Evolutionary conservation across 306 rosid genomes (phyloP).

Genomic region (Heteromeles arbutifolia): DNA sequence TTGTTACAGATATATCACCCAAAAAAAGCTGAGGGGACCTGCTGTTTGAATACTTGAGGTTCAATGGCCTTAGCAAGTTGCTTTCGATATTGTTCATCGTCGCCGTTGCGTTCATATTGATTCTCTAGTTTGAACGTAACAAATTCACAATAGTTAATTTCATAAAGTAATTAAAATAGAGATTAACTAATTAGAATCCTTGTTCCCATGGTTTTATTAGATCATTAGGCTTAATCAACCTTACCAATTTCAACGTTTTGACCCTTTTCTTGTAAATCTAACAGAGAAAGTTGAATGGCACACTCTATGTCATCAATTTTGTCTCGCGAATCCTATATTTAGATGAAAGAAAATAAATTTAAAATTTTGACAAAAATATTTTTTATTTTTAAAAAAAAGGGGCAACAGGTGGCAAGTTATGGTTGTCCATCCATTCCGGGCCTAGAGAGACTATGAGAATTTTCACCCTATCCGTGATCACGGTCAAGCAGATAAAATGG

Average conservation of each 20-base stretch:
- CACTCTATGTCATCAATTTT: background rate
- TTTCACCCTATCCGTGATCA: fast-evolving
- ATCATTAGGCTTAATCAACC: background rate
- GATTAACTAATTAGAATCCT: background rate
- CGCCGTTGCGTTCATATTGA: background rate
- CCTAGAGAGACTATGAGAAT: too few species aligned
- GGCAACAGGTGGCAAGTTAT: too few species aligned
- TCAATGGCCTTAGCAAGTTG: background rate
- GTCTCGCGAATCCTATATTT: background rate
- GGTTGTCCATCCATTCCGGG: too few species aligned
- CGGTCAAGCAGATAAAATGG: background rate
- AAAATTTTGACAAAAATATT: background rate
- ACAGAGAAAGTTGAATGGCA: background rate
- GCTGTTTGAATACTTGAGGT: background rate
- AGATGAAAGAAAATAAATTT: background rate
- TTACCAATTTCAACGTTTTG: background rate
- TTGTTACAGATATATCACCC: too few species aligned
- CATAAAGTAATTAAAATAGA: background rate
- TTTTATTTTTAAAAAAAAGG: too few species aligned
- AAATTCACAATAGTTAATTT: background rate
- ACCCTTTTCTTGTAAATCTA: background rate
- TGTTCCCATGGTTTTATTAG: background rate
- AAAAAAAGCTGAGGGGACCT: background rate
- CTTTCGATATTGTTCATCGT: background rate
- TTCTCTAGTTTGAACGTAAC: background rate